phyloP scores from a whole-genome alignment of 2,329 filamentous ascomycete species.

The Aspergillus nomiae region DNA sequence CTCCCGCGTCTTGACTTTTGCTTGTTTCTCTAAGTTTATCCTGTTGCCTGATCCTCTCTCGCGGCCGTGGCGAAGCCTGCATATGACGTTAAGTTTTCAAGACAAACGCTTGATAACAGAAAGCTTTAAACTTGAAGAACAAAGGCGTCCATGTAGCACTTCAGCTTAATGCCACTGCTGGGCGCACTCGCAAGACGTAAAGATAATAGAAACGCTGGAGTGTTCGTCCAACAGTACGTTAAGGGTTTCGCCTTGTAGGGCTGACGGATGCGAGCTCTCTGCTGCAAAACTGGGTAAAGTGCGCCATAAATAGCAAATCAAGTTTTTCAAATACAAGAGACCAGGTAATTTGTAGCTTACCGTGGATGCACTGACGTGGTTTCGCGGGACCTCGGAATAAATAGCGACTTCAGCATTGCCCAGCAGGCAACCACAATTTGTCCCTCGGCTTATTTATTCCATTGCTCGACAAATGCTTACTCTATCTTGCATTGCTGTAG shows the following conservation, averaged over 20 bases:
- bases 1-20: not conserved
- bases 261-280: not conserved
- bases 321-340: not conserved
- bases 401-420: not conserved
- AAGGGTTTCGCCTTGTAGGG: not conserved
- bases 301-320: not conserved
- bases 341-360: not conserved
- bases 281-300: not conserved
- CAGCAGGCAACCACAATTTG: not conserved
- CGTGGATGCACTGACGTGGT: not conserved
- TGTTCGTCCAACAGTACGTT: not conserved
- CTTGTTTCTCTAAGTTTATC: not conserved
- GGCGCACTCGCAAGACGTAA: not conserved
- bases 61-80: not conserved
- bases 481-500: not conserved
- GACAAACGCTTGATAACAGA: not conserved
- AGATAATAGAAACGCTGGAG: not conserved
- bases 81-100: not conserved
- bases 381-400: not conserved
- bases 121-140: not conserved
- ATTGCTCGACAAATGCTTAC: not conserved
- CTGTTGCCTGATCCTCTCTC: not conserved
- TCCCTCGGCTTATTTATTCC: not conserved
- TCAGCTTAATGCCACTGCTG: not conserved
- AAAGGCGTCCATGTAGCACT: accelerated